Percentiles rank a stretch among this genome's conserved stretches.
Evolutionary conservation across 768 basidiomycete genomes (phyloP).

Genomic region (Lentinula aciculospora): DNA sequence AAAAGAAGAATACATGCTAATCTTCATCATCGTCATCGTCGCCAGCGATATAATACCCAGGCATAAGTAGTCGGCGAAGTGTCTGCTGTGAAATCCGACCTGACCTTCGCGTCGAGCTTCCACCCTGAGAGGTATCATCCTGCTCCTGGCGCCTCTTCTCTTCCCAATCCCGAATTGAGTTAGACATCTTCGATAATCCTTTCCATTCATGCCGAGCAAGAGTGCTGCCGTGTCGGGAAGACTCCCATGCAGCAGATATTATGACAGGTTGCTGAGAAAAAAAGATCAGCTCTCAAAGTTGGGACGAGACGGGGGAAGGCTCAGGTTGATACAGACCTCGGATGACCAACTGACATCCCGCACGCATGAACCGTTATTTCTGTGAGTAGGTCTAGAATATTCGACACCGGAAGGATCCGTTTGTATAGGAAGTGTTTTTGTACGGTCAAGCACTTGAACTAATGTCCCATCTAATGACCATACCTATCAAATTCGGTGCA

Average conservation of each 20-base stretch:
- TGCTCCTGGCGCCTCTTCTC: conserved; percentile 39
- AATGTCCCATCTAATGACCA: conserved; percentile 92
- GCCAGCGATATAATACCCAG: conserved; percentile 12
- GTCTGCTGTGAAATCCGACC: not conserved
- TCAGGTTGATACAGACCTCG: conserved; percentile 41
- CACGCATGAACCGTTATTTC: conserved; percentile 52
- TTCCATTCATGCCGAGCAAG: conserved; percentile 97
- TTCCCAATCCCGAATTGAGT: conserved; percentile 68
- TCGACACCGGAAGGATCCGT: conserved; percentile 62
- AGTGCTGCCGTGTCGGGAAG: conserved; percentile 55
- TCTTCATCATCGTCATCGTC: conserved; percentile 13
- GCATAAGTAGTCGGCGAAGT: conserved; percentile 9
- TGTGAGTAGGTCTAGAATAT: conserved; percentile 31
- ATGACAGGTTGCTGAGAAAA: conserved; percentile 64
- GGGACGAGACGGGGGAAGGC: not conserved
- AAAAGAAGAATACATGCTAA: not conserved
- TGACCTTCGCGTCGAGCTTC: conserved; percentile 19
- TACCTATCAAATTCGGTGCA: conserved; percentile 46
- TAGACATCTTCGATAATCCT: conserved; percentile 69
- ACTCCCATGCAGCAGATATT: conserved; percentile 90
- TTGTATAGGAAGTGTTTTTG: conserved; percentile 62
- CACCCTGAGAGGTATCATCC: conserved; percentile 11
- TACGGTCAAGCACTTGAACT: conserved; percentile 80
- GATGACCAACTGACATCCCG: conserved; percentile 97
- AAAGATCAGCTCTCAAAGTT: not conserved